These are phyloP conservation scores for Jackrogersella multiformis DNA, from an alignment of 495 filamentous ascomycete species.

Conservation along the genomic window DNA sequence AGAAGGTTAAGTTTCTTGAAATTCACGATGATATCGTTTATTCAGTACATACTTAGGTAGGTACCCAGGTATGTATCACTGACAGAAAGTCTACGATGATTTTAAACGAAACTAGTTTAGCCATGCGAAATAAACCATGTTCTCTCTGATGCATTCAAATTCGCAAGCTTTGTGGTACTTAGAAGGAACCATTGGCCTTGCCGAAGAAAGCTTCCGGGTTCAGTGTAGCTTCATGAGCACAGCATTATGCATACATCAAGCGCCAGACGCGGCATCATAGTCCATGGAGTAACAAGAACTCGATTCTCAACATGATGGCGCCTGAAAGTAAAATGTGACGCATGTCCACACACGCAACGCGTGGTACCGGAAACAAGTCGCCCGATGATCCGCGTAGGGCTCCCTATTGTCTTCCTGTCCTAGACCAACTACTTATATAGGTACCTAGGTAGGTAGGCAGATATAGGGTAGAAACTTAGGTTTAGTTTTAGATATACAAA, in stretches of 20 bases:
- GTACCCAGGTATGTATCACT: neutral
- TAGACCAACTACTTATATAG: neutral
- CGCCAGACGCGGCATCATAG: neutral
- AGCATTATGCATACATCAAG: neutral
- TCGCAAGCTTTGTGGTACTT: neutral
- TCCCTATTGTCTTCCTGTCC: neutral
- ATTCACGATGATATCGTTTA: neutral
- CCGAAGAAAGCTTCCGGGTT: slow-evolving; percentile 6
- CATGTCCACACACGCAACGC: slow-evolving; percentile 13
- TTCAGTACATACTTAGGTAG: neutral
- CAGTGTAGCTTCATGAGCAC: slow-evolving; percentile 8
- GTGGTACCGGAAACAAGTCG: slow-evolving; percentile 20
- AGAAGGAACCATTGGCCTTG: neutral
- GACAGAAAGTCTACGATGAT: neutral
- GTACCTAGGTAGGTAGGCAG: too few relatives aligned
- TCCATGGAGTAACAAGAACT: slow-evolving; percentile 2
- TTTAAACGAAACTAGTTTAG: neutral
- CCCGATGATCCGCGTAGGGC: slow-evolving; percentile 6
- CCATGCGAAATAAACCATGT: neutral
- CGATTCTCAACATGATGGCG: slow-evolving; percentile 9
- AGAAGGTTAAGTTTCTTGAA: neutral
- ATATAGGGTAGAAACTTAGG: neutral
- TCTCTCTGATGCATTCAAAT: neutral
- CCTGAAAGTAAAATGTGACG: slow-evolving; percentile 31
- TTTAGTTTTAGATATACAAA: neutral